phyloP scores from a whole-genome alignment of 805 yeast species.

The Starmerella davenportii region DNA sequence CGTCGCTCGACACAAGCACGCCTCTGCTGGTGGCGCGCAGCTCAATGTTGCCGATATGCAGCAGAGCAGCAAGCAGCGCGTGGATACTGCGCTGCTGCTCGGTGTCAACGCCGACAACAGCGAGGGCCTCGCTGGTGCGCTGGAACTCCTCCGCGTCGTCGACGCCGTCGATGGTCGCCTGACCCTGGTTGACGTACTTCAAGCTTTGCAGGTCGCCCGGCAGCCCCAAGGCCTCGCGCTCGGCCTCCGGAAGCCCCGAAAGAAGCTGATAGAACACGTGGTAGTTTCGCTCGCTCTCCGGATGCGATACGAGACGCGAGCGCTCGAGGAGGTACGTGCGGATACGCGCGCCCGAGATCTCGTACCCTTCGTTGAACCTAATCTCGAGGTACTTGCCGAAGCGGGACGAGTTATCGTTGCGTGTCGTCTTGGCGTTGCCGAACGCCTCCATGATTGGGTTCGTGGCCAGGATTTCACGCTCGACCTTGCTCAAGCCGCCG shows the following conservation, averaged over 20 bases:
- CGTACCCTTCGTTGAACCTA: conserved; percentile 52
- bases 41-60: conserved; percentile 85
- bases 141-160: conserved; percentile 68
- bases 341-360: conserved; percentile 85
- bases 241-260: conserved; percentile 41
- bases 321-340: conserved; percentile 86
- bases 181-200: conserved; percentile 73
- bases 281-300: conserved; percentile 75
- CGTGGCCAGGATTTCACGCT: conserved; percentile 85
- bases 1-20: conserved; percentile 68
- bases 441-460: conserved; percentile 96
- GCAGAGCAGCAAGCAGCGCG: conserved; percentile 65
- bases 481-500: conserved; percentile 72
- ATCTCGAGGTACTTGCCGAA: conserved; percentile 93
- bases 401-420: conserved; percentile 94
- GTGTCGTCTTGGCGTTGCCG: conserved; percentile 94
- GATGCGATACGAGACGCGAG: conserved; percentile 87
- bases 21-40: conserved; percentile 70
- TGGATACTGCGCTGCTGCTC: conserved; percentile 50
- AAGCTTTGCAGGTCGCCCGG: conserved; percentile 43
- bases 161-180: conserved; percentile 46
- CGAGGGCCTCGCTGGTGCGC: conserved; percentile 58
- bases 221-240: conserved; percentile 42
- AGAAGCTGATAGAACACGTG: conserved; percentile 85
- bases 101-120: conserved; percentile 54